A percentile compares a stretch with the other conserved stretches of the same genome.
These are phyloP conservation scores for Cercis canadensis DNA, from an alignment of 306 rosid species.

Conservation along the genomic window DNA sequence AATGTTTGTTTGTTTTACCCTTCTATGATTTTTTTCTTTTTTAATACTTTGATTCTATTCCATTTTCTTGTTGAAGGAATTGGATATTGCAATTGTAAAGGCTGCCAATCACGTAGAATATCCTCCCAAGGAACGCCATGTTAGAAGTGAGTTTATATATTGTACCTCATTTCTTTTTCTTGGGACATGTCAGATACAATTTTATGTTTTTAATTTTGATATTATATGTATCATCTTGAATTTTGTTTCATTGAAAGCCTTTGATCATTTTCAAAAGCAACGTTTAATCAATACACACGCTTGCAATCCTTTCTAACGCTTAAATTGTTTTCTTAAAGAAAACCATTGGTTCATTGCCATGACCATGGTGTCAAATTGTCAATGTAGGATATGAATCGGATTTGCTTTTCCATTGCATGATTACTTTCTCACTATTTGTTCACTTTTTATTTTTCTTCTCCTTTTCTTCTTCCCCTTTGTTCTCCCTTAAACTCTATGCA, in stretches of 20 bases:
- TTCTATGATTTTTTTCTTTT: constrained; percentile 4
- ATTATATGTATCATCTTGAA: neutral
- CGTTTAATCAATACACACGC: no score
- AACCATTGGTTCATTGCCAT: no score
- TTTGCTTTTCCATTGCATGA: constrained; percentile 23
- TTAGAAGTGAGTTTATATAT: constrained; percentile 70
- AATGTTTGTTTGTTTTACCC: neutral
- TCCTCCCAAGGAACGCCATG: constrained; percentile 95
- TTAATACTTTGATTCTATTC: constrained; percentile 7
- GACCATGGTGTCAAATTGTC: neutral
- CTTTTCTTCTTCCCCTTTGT: neutral
- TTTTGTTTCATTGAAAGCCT: constrained; percentile 12
- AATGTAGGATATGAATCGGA: neutral
- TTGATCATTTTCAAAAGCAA: no score
- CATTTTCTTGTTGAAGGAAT: constrained; percentile 53
- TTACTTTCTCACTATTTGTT: neutral
- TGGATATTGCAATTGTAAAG: constrained; percentile 93
- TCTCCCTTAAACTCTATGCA: constrained; percentile 36
- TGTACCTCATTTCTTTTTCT: constrained; percentile 3
- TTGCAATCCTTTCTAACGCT: no score
- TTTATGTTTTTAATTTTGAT: neutral
- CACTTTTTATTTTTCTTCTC: no score
- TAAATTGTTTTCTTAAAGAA: no score
- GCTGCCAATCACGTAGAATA: constrained; percentile 90
- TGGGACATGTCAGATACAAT: neutral